Evolutionary conservation across 331 rosid species (phyloP).

Genomic region (Quercus lobata): DNA sequence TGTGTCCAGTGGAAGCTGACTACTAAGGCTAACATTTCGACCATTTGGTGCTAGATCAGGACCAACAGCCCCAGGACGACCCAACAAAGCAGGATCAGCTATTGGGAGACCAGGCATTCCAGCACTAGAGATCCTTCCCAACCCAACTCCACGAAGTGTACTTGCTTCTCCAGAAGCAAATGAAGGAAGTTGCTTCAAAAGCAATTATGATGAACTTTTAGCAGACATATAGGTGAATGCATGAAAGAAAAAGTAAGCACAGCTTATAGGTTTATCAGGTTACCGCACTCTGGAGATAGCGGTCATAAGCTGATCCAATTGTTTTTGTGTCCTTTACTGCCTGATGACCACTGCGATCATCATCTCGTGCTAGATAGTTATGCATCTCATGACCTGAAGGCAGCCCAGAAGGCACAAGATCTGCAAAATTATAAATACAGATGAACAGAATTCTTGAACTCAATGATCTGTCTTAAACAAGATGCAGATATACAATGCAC

Average conservation of each 20-base stretch:
- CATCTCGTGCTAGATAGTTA: constrained; percentile 45
- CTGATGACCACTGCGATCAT: constrained; percentile 50
- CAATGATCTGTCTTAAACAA: not conserved
- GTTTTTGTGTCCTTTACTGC: constrained; percentile 49
- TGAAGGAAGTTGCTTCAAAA: constrained; percentile 58
- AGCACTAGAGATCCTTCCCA: constrained; percentile 47
- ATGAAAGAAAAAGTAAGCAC: constrained; percentile 11
- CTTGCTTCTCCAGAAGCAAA: constrained; percentile 61
- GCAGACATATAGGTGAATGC: constrained; percentile 2
- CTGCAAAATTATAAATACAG: constrained; percentile 23
- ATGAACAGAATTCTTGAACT: not conserved
- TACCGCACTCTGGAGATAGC: constrained; percentile 85
- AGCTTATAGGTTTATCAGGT: constrained; percentile 21
- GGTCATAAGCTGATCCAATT: constrained; percentile 80
- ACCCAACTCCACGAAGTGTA: constrained; percentile 51
- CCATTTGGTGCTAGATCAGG: constrained; percentile 55
- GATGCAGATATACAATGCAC: not conserved
- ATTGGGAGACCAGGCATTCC: constrained; percentile 48
- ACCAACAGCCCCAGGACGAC: constrained; percentile 36
- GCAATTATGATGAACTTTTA: constrained; percentile 23
- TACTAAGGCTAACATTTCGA: constrained; percentile 41
- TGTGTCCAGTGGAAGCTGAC: constrained; percentile 57
- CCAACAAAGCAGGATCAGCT: constrained; percentile 48
- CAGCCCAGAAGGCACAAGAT: constrained; percentile 50
- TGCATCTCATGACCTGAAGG: constrained; percentile 67